Evolutionary conservation across 805 yeast genomes (phyloP).

Genomic region (Kluyveromyces nonfermentans): DNA sequence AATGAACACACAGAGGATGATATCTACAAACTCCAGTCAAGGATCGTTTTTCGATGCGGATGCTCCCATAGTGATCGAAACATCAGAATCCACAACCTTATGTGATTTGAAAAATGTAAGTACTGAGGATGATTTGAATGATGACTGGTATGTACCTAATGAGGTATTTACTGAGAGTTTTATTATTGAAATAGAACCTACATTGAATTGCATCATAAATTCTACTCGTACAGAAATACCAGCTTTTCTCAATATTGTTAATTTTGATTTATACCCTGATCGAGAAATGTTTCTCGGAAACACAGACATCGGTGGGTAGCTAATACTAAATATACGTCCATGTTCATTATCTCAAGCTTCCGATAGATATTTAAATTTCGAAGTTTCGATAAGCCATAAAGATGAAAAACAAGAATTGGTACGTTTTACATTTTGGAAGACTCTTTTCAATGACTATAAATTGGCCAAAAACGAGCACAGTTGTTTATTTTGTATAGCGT

Average conservation of each 20-base stretch:
- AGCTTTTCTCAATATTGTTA: not conserved
- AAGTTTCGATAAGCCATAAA: no score
- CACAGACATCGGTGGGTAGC: no score
- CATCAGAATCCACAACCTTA: not conserved
- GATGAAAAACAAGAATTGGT: no score
- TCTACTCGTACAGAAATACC: not conserved
- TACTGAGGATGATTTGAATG: not conserved
- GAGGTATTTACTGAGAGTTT: conserved; percentile 1
- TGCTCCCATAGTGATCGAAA: not conserved
- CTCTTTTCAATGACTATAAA: no score
- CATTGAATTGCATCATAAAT: not conserved
- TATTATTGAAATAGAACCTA: not conserved
- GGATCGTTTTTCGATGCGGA: not conserved
- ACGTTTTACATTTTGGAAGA: no score
- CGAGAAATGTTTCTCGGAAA: no score
- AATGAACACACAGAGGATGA: not conserved
- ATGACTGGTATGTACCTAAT: not conserved
- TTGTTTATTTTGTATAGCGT: no score
- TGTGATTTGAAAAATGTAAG: not conserved
- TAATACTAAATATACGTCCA: no score
- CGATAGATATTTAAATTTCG: no score
- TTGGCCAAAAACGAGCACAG: no score
- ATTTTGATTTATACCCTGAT: not conserved
- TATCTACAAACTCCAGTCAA: not conserved
- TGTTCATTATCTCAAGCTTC: no score